Conservation (phyloP, 352 stramenopile species). For the Globisporangium cylindrosporum region DNA sequence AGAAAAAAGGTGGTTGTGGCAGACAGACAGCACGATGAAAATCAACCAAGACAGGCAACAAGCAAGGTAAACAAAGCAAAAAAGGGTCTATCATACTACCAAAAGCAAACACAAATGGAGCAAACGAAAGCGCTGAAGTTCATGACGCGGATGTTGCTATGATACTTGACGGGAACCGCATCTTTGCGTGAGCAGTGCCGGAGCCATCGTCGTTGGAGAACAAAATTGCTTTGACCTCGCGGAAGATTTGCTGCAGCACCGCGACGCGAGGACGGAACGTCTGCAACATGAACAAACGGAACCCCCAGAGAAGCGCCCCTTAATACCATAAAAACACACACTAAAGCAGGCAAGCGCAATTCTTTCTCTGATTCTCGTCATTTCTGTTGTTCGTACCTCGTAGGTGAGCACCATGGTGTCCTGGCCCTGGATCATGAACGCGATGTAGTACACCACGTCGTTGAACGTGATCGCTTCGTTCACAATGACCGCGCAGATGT, state of each 20-base stretch:
- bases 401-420: conserved; percentile 73
- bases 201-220: conserved; percentile 39
- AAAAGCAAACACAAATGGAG: conserved; percentile 7
- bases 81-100: conserved; percentile 9
- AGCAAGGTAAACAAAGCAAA: background rate
- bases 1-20: background rate
- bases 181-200: conserved; percentile 19
- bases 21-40: background rate
- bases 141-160: background rate
- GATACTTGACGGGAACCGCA: conserved; percentile 37
- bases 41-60: background rate
- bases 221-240: conserved; percentile 47
- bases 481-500: conserved; percentile 68
- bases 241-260: conserved; percentile 70
- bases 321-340: conserved; percentile 12
- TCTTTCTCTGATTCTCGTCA: no score
- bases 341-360: background rate
- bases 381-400: conserved; percentile 40
- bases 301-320: background rate
- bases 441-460: conserved; percentile 79
- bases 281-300: conserved; percentile 22
- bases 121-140: background rate
- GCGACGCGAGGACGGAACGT: conserved; percentile 63
- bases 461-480: conserved; percentile 82
- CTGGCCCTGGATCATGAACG: conserved; percentile 69